Evolutionary conservation across 2,329 filamentous ascomycete genomes (phyloP).

Genomic region (Amesomyces nigricolor): DNA sequence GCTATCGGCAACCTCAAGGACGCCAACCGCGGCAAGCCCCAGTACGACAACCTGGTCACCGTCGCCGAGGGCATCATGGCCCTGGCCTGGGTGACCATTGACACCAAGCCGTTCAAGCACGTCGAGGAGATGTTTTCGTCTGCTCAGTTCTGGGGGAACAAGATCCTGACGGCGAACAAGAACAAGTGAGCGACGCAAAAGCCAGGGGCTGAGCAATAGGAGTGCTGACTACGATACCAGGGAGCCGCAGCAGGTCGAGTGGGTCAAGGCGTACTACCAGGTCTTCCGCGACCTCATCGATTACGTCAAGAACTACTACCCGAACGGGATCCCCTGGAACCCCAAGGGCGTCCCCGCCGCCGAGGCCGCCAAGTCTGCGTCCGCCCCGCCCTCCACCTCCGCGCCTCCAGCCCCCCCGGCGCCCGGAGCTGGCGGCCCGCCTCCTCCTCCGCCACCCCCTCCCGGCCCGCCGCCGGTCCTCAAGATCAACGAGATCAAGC

Average conservation of each 20-base stretch:
- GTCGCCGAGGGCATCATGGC: slow-evolving; percentile 87
- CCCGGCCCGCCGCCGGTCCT: slow-evolving; percentile 64
- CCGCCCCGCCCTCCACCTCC: slow-evolving; percentile 35
- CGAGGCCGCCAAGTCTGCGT: slow-evolving; percentile 58
- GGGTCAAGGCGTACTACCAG: slow-evolving; percentile 87
- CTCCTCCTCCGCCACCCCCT: slow-evolving; percentile 63
- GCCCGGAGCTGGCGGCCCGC: slow-evolving; percentile 48
- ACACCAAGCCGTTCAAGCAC: slow-evolving; percentile 76
- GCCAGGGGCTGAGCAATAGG: too few relatives aligned
- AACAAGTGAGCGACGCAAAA: slow-evolving; percentile 44
- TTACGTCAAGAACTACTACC: slow-evolving; percentile 80
- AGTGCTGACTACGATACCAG: slow-evolving; percentile 13
- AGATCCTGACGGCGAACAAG: slow-evolving; percentile 86
- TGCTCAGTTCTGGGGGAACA: slow-evolving; percentile 91
- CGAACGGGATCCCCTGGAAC: slow-evolving; percentile 82
- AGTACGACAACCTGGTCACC: slow-evolving; percentile 77
- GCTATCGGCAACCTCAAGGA: slow-evolving; percentile 77
- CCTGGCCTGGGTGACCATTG: slow-evolving; percentile 83
- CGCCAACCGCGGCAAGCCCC: slow-evolving; percentile 65
- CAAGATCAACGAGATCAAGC: slow-evolving; percentile 48
- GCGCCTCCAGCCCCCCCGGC: slow-evolving; percentile 44
- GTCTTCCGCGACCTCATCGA: slow-evolving; percentile 78
- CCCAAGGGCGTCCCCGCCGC: slow-evolving; percentile 65
- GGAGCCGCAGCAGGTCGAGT: slow-evolving; percentile 71
- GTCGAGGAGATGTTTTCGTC: slow-evolving; percentile 77